phyloP scores from a whole-genome alignment of 768 basidiomycete genomes.

The Tricholoma terreum region DNA sequence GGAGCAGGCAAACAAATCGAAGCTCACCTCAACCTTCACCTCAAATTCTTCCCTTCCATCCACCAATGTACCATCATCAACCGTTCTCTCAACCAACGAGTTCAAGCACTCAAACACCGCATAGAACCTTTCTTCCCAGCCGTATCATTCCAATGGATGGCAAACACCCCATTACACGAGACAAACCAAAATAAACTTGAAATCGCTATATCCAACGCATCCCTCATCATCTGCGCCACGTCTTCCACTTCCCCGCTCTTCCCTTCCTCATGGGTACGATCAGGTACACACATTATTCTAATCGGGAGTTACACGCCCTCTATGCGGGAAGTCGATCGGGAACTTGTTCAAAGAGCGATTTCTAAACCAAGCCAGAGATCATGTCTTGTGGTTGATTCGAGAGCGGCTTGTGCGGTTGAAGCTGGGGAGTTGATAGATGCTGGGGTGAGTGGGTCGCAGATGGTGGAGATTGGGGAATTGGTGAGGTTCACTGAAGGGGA shows the following conservation, averaged over 20 bases:
- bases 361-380: conserved; percentile 4
- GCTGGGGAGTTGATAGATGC: conserved; percentile 81
- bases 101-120: conserved; percentile 31
- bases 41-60: conserved; percentile 56
- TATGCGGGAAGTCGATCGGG: conserved; percentile 74
- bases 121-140: conserved; percentile 23
- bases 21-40: conserved; percentile 60
- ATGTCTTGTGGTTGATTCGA: conserved; percentile 71
- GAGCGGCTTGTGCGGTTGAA: conserved; percentile 65
- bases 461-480: conserved; percentile 73
- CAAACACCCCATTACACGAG: conserved; percentile 6
- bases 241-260: conserved; percentile 71
- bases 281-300: conserved; percentile 68
- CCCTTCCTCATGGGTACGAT: conserved; percentile 56
- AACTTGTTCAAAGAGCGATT: conserved; percentile 52
- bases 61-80: conserved; percentile 57
- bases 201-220: conserved; percentile 36
- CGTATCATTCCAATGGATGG: conserved; percentile 21
- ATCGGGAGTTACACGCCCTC: conserved; percentile 79
- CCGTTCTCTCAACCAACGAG: conserved; percentile 51
- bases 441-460: conserved; percentile 28
- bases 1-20: conserved; percentile 73
- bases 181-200: no score
- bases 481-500: conserved; percentile 23
- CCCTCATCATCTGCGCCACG: conserved; percentile 75